Evolutionary conservation across 2,329 filamentous ascomycete genomes (phyloP).

Genomic region (Gaeumannomyces tritici): DNA sequence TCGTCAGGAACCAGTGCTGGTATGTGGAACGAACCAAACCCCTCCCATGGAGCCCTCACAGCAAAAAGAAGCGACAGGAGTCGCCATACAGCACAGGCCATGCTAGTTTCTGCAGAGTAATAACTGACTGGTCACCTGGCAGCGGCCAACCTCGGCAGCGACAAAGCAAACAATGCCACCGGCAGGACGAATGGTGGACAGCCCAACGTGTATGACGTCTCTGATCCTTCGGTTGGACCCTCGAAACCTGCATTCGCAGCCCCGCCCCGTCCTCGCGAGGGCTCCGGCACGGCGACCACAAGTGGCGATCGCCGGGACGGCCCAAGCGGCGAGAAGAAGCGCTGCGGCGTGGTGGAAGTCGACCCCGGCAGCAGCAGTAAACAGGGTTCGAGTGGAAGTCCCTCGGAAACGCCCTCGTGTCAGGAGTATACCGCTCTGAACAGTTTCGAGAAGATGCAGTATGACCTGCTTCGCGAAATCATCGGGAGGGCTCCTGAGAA

Average conservation of each 20-base stretch:
- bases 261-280: neutral
- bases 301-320: neutral
- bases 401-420: neutral
- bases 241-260: neutral
- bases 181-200: neutral
- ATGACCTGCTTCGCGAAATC: constrained; percentile 9
- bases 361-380: neutral
- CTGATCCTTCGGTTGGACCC: neutral
- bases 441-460: constrained; percentile 13
- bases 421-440: constrained; percentile 7
- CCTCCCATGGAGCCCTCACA: neutral
- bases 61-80: neutral
- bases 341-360: neutral
- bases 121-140: neutral
- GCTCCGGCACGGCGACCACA: neutral
- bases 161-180: neutral
- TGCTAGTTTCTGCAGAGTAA: neutral
- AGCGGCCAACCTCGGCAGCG: neutral
- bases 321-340: constrained; percentile 7
- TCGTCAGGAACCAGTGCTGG: neutral
- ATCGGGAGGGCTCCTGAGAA: constrained; percentile 4
- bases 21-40: neutral
- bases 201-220: constrained; percentile 1
- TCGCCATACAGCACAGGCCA: too few species aligned
- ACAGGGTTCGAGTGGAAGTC: constrained; percentile 16